Evolutionary conservation across 2,329 filamentous ascomycete genomes (phyloP).

Genomic region (Capronia americana): DNA sequence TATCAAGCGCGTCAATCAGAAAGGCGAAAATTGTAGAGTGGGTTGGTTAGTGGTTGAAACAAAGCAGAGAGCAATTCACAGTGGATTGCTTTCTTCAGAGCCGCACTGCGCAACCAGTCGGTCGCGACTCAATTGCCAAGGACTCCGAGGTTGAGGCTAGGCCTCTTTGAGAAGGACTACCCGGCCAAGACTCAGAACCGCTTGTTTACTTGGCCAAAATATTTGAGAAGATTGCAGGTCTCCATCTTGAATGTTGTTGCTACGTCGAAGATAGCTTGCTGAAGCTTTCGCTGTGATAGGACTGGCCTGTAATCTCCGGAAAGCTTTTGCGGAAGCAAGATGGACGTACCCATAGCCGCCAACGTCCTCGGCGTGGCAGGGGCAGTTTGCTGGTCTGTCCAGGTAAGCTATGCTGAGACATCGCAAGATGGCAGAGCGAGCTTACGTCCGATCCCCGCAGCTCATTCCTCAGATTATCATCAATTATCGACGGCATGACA

Average conservation of each 20-base stretch:
- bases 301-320: background rate
- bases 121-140: background rate
- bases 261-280: too few species aligned
- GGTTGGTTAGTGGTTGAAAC: background rate
- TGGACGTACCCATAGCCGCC: constrained; percentile 63
- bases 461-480: constrained; percentile 73
- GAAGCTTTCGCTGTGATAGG: background rate
- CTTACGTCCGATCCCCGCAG: constrained; percentile 46
- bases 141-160: background rate
- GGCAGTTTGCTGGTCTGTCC: constrained; percentile 71
- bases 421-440: background rate
- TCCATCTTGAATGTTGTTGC: background rate
- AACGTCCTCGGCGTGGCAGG: constrained; percentile 67
- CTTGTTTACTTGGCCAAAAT: too few species aligned
- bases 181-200: background rate
- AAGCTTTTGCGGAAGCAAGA: constrained; percentile 39
- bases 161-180: background rate
- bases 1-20: background rate
- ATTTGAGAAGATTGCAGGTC: background rate
- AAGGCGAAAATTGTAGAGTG: background rate
- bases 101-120: background rate
- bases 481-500: constrained; percentile 71
- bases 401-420: constrained; percentile 50
- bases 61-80: background rate
- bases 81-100: background rate